A percentile compares a stretch with the other conserved stretches of the same genome.
Evolutionary conservation across 1,139 yeast genomes (phyloP).

Genomic region (Hyphopichia buzzinii): DNA sequence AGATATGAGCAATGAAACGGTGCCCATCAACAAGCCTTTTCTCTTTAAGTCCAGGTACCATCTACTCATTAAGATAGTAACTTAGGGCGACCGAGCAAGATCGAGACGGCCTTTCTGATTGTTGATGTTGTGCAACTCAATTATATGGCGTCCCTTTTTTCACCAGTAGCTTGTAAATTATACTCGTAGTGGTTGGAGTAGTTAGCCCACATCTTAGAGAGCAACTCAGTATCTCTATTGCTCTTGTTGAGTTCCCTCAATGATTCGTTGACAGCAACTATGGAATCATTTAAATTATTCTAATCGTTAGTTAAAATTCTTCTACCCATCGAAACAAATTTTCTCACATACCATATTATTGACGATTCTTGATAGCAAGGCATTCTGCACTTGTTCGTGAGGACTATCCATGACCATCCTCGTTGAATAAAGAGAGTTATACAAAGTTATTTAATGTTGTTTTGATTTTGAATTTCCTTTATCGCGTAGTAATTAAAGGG

Average conservation of each 20-base stretch:
- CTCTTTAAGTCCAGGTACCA: no score
- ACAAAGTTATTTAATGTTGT: no score
- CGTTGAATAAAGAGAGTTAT: neutral
- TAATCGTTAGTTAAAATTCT: conserved; percentile 12
- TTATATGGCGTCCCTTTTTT: conserved; percentile 54
- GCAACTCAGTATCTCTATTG: conserved; percentile 68
- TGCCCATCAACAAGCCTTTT: no score
- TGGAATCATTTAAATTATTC: conserved; percentile 73
- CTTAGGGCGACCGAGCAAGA: no score
- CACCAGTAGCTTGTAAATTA: conserved; percentile 70
- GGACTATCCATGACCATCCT: conserved; percentile 70
- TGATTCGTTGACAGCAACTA: conserved; percentile 58
- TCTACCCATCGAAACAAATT: neutral
- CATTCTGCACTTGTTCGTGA: conserved; percentile 82
- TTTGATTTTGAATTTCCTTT: neutral
- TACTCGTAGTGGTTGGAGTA: conserved; percentile 71
- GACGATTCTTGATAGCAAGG: conserved; percentile 71
- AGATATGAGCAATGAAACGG: no score
- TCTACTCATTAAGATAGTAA: no score
- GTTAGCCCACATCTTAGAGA: conserved; percentile 81
- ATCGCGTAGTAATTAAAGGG: neutral
- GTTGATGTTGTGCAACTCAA: no score
- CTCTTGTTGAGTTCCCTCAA: conserved; percentile 62
- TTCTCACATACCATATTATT: conserved; percentile 61
- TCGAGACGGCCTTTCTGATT: no score